Evolutionary conservation across 306 rosid genomes (phyloP).

Genomic region (Trifolium subterraneum): DNA sequence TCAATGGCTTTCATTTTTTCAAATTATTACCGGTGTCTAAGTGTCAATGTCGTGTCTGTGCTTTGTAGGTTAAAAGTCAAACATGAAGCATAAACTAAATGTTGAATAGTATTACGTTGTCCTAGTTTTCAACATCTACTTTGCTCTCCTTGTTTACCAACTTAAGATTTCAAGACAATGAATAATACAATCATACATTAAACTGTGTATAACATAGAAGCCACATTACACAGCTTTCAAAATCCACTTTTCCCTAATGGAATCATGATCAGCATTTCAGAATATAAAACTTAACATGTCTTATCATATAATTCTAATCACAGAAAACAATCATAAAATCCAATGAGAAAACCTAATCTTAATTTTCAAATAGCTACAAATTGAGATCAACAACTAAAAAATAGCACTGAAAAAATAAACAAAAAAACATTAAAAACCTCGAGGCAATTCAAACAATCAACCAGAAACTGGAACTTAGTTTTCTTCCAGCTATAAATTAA

Average conservation of each 20-base stretch:
- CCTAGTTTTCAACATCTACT: background rate
- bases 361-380: background rate
- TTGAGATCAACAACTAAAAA: slow-evolving; percentile 20
- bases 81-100: background rate
- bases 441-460: slow-evolving; percentile 3
- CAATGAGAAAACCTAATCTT: background rate
- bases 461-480: background rate
- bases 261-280: background rate
- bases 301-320: background rate
- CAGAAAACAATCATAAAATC: background rate
- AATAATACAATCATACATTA: background rate
- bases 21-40: background rate
- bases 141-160: slow-evolving; percentile 9
- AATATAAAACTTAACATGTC: background rate
- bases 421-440: background rate
- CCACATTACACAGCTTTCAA: background rate
- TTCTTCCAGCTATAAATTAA: background rate
- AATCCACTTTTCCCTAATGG: background rate
- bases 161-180: slow-evolving; percentile 13
- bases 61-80: background rate
- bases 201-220: background rate
- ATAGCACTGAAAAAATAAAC: background rate
- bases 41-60: background rate
- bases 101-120: background rate
- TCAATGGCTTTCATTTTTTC: background rate